Conservation (phyloP, 352 stramenopile species). For the Nothophytophthora sp. region DNA sequence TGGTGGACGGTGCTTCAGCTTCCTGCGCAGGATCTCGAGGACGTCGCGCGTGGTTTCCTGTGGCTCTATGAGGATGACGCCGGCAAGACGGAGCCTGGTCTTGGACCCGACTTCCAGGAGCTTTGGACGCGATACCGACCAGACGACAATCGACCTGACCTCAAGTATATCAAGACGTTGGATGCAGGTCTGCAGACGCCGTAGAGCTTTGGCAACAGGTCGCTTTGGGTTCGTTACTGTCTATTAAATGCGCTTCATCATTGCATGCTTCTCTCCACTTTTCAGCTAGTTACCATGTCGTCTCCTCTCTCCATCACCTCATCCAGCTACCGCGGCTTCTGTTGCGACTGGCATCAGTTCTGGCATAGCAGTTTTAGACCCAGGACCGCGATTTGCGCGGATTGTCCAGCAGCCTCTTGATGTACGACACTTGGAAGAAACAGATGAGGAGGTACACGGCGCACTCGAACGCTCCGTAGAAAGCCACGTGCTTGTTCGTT, state of each 20-base stretch:
- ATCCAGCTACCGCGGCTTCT: not conserved
- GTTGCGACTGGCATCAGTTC: not conserved
- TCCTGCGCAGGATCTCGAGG: conserved; percentile 52
- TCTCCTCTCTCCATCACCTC: not conserved
- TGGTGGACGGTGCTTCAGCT: conserved; percentile 72
- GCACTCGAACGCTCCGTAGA: conserved; percentile 75
- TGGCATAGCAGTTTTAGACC: conserved; percentile 26
- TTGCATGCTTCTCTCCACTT: not conserved
- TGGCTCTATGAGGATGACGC: conserved; percentile 69
- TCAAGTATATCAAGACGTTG: conserved; percentile 59
- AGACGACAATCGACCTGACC: conserved; percentile 54
- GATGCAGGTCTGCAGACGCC: conserved; percentile 47
- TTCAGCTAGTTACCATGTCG: not conserved
- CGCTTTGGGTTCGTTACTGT: conserved; percentile 12
- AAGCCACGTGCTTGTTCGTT: conserved; percentile 76
- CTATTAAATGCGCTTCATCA: conserved; percentile 21
- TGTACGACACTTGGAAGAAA: conserved; percentile 78
- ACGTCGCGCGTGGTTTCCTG: conserved; percentile 55
- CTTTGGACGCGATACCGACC: conserved; percentile 60
- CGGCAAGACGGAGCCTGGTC: conserved; percentile 22
- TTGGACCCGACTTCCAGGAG: conserved; percentile 49
- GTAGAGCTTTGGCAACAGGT: conserved; percentile 2
- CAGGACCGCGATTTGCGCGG: conserved; percentile 53
- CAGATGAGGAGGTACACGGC: conserved; percentile 69
- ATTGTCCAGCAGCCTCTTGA: conserved; percentile 67